phyloP scores from a whole-genome alignment of 2,329 filamentous ascomycete species.

The Botrytis medusae region DNA sequence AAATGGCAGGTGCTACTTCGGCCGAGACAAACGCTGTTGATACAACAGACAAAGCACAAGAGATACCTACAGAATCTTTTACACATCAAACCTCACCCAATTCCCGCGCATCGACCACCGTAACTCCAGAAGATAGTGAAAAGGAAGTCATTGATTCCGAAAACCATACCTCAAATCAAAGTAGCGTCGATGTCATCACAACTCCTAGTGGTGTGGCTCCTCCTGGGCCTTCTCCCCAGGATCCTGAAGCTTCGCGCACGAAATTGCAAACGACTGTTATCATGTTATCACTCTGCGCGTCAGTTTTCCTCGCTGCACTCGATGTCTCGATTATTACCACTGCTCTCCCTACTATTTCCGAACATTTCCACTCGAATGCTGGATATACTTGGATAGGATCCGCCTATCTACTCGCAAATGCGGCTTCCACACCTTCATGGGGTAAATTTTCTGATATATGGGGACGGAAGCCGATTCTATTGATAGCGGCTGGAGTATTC shows the following conservation, averaged over 20 bases:
- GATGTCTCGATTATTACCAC: slow-evolving; percentile 58
- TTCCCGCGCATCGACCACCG: neutral
- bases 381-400: slow-evolving; percentile 75
- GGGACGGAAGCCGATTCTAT: slow-evolving; percentile 55
- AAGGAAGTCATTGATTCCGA: neutral
- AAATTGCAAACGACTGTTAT: slow-evolving; percentile 38
- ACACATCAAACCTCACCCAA: neutral
- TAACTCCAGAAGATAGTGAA: neutral
- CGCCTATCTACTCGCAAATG: slow-evolving; percentile 69
- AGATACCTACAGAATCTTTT: neutral
- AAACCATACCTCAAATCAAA: neutral
- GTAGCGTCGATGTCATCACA: neutral
- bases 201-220: neutral
- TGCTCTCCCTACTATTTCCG: slow-evolving; percentile 58
- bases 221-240: slow-evolving; percentile 1
- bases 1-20: neutral
- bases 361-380: slow-evolving; percentile 49
- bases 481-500: slow-evolving; percentile 51
- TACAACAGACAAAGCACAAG: neutral
- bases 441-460: slow-evolving; percentile 60
- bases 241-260: slow-evolving; percentile 38
- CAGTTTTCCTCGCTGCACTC: slow-evolving; percentile 40
- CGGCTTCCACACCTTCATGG: slow-evolving; percentile 65
- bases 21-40: neutral
- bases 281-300: slow-evolving; percentile 38